Conservation (phyloP, 331 rosid species). For the Pyrus hybrid region DNA sequence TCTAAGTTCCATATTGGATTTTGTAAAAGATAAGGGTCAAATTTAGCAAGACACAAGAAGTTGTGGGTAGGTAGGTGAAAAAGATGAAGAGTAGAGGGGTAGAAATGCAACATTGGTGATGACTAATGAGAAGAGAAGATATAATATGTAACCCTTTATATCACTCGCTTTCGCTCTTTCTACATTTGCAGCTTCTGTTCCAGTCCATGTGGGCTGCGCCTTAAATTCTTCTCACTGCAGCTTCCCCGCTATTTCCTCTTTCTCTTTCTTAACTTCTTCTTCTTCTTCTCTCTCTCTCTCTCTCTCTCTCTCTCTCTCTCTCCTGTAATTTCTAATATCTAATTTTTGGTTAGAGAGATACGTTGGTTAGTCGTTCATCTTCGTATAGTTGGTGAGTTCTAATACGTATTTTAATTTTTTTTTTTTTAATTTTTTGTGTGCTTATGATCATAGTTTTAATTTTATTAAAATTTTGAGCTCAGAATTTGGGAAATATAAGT, state of each 20-base stretch:
- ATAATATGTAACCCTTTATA: slow-evolving; percentile 14
- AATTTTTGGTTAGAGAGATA: slow-evolving; percentile 1
- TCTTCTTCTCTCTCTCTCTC: neutral
- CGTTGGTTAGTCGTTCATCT: neutral
- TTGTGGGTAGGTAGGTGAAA: neutral
- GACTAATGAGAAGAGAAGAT: no score
- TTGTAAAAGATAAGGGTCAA: neutral
- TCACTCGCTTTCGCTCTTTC: slow-evolving; percentile 39
- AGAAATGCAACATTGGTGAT: neutral
- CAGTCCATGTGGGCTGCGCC: slow-evolving; percentile 40
- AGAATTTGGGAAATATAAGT: neutral
- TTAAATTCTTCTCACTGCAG: slow-evolving; percentile 28
- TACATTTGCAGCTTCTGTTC: slow-evolving; percentile 5
- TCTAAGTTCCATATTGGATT: neutral
- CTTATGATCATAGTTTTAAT: slow-evolving; percentile 2
- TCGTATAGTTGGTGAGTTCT: slow-evolving; percentile 57
- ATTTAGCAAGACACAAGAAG: neutral
- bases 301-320: neutral
- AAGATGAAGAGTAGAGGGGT: neutral
- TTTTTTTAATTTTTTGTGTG: neutral
- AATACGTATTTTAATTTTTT: neutral
- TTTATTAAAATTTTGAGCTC: neutral
- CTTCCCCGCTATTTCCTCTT: slow-evolving; percentile 30
- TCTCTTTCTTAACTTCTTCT: no score
- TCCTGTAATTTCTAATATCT: neutral